phyloP scores from a whole-genome alignment of 108 stramenopile genomes.

The Nitzschia sp. region DNA sequence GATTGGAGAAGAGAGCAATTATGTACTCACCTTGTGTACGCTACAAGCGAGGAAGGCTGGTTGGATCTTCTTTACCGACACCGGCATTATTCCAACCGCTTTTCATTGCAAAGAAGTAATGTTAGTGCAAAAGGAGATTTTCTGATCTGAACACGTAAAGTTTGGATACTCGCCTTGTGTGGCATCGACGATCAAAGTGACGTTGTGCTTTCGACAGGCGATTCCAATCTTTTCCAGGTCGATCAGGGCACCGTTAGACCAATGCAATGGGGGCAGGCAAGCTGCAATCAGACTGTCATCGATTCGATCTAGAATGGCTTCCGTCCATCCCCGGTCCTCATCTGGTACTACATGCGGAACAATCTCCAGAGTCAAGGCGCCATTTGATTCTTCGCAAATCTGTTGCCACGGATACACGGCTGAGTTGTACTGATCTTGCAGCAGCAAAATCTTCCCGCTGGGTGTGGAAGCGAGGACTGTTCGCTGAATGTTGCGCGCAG shows the following conservation, averaged over 20 bases:
- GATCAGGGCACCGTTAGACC: conserved; percentile 48
- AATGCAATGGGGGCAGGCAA: conserved; percentile 57
- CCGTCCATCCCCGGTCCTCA: conserved; percentile 33
- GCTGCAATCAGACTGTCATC: conserved; percentile 28
- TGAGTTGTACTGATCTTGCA: conserved; percentile 57
- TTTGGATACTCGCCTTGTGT: conserved; percentile 38
- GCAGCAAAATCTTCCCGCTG: conserved; percentile 35
- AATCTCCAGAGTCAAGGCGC: conserved; percentile 29
- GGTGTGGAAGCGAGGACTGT: not conserved
- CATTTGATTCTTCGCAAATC: conserved; percentile 26
- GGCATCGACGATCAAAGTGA: conserved; percentile 48
- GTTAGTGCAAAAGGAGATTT: too few relatives aligned
- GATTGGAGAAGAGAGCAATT: too few relatives aligned
- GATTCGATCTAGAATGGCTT: conserved; percentile 31
- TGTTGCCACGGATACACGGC: conserved; percentile 62
- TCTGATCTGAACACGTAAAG: not conserved
- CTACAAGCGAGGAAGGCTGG: conserved; percentile 40
- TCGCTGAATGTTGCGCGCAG: conserved; percentile 46
- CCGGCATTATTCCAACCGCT: conserved; percentile 37
- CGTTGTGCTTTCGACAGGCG: conserved; percentile 24
- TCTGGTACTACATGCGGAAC: conserved; percentile 32
- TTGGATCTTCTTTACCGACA: conserved; percentile 24
- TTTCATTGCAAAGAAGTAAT: not conserved
- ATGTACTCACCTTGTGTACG: conserved; percentile 41
- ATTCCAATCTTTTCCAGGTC: conserved; percentile 40